Conservation (phyloP, 2,329 filamentous ascomycete genomes). For the Fusarium verrucosum region DNA sequence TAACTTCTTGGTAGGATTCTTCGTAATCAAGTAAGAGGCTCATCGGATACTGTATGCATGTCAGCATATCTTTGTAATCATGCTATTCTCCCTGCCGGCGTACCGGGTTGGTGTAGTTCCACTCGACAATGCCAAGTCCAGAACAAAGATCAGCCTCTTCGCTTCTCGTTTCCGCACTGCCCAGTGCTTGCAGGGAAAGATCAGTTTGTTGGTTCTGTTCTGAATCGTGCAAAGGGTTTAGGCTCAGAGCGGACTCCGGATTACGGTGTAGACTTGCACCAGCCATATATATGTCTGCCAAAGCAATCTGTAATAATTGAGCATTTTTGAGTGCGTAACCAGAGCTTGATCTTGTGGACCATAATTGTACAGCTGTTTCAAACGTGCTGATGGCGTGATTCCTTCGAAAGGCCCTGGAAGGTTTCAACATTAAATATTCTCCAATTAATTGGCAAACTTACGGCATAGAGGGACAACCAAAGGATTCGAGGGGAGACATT, state of each 20-base stretch:
- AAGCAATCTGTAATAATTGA: not conserved
- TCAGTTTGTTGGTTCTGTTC: too few species aligned
- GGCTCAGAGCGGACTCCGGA: not conserved
- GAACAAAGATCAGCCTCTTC: not conserved
- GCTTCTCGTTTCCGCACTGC: accelerated
- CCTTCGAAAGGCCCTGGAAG: not conserved
- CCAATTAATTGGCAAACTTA: not conserved
- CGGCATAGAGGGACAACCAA: slow-evolving; percentile 18
- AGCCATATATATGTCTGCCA: not conserved
- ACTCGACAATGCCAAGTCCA: not conserved
- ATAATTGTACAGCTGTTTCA: not conserved
- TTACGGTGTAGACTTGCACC: not conserved
- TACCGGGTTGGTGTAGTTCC: not conserved
- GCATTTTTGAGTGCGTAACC: not conserved
- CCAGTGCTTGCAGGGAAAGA: accelerated
- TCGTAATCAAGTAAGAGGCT: not conserved
- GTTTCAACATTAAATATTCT: accelerated
- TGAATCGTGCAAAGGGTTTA: accelerated
- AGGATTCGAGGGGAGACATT: slow-evolving; percentile 9
- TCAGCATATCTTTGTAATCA: not conserved
- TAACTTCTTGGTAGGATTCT: too few species aligned
- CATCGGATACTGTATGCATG: not conserved
- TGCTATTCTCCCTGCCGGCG: not conserved
- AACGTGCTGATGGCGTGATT: not conserved
- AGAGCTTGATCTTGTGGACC: slow-evolving; percentile 5